Conservation (phyloP, 177 flowering plant species). For the Vitis hybrid region DNA sequence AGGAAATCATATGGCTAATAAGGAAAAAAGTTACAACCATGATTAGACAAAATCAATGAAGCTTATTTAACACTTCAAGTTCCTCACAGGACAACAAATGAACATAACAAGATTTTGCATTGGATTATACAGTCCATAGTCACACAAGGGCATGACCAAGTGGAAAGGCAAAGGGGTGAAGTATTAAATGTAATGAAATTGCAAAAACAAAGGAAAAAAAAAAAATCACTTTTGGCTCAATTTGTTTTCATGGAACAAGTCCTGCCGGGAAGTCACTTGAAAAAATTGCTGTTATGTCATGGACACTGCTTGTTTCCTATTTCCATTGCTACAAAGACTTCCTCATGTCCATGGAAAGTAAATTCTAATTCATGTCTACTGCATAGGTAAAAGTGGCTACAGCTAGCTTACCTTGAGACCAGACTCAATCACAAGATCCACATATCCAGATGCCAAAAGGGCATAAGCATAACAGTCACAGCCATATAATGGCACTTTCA, state of each 20-base stretch:
- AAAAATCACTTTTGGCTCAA: no score
- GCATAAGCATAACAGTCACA: conserved; percentile 99
- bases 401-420: conserved; percentile 77
- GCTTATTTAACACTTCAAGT: neutral
- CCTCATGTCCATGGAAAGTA: neutral
- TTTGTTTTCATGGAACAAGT: no score
- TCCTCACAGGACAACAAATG: neutral
- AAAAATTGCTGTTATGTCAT: no score
- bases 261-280: no score
- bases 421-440: conserved; percentile 94
- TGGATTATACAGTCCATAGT: no score
- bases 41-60: neutral
- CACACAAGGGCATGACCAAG: no score
- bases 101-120: neutral
- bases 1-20: conserved; percentile 93
- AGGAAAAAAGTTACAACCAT: neutral
- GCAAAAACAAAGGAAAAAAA: no score
- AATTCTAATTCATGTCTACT: neutral
- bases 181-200: no score
- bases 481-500: conserved; percentile 93
- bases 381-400: neutral
- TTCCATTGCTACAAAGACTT: no score
- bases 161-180: no score
- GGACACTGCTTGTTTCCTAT: no score
- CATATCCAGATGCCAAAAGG: conserved; percentile 88